Conservation (phyloP, 1,139 yeast genomes). For the Schizosaccharomyces versatilis region DNA sequence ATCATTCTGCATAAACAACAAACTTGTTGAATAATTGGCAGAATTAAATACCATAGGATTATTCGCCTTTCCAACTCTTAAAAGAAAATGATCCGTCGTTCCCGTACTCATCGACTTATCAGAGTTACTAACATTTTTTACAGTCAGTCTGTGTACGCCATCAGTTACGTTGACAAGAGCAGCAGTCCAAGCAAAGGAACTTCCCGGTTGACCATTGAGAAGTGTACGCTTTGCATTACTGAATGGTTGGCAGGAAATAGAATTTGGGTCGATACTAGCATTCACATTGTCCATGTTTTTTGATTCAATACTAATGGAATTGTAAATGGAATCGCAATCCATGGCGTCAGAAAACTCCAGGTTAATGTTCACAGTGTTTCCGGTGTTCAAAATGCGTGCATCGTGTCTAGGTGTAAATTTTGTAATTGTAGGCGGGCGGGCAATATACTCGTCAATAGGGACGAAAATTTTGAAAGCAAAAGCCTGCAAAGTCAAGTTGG, state of each 20-base stretch:
- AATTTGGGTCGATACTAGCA: constrained; percentile 3
- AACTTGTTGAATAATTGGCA: constrained; percentile 4
- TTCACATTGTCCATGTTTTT: constrained; percentile 4
- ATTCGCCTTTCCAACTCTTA: constrained; percentile 7
- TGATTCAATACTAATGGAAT: constrained; percentile 6
- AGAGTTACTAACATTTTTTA: constrained; percentile 5
- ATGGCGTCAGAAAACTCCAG: constrained; percentile 8
- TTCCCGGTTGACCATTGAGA: constrained; percentile 6
- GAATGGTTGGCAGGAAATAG: background rate
- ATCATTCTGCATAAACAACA: constrained; percentile 2
- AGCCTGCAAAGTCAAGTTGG: constrained; percentile 3
- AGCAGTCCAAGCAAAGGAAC: constrained; percentile 5
- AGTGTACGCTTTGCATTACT: background rate
- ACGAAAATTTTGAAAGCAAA: constrained; percentile 8
- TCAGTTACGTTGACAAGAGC: constrained; percentile 6
- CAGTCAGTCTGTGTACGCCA: constrained; percentile 6
- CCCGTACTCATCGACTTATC: constrained; percentile 3
- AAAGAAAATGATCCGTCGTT: constrained; percentile 6
- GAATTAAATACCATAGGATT: constrained; percentile 8
- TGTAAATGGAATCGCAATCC: constrained; percentile 7
- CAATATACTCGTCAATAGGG: constrained; percentile 5
- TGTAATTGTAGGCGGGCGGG: constrained; percentile 9
- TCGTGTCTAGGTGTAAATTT: constrained; percentile 8
- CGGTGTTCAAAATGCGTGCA: constrained; percentile 5
- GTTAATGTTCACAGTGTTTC: constrained; percentile 3